These are phyloP conservation scores for Fibroporia radiculosa DNA, from an alignment of 768 basidiomycete species.

Conservation along the genomic window DNA sequence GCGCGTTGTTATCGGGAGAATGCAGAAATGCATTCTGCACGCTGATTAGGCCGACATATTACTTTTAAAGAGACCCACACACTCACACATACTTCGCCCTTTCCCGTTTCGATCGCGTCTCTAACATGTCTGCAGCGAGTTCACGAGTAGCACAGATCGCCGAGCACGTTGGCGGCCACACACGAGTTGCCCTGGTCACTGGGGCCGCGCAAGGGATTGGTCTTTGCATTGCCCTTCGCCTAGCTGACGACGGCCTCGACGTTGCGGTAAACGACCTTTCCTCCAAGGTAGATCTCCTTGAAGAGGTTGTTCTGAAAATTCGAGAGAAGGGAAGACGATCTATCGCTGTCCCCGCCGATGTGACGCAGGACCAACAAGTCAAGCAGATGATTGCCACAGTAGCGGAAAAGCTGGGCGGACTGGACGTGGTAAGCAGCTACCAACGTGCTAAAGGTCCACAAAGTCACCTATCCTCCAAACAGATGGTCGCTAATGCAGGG, in stretches of 20 bases:
- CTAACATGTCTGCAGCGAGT: neutral
- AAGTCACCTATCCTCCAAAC: neutral
- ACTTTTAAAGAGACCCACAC: no score
- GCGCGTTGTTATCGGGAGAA: no score
- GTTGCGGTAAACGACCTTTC: slow-evolving; percentile 14
- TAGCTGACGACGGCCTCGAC: slow-evolving; percentile 22
- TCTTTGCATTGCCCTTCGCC: slow-evolving; percentile 18
- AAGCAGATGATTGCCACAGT: slow-evolving; percentile 28
- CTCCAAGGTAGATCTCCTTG: slow-evolving; percentile 9
- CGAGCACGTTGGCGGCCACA: no score
- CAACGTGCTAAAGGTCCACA: neutral
- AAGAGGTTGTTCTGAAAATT: slow-evolving; percentile 13
- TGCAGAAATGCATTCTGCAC: no score
- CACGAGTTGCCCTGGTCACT: slow-evolving; percentile 21
- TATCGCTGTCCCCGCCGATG: slow-evolving; percentile 28
- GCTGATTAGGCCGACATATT: no score
- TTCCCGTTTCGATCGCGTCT: neutral
- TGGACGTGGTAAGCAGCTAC: slow-evolving; percentile 34
- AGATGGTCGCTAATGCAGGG: slow-evolving; percentile 26
- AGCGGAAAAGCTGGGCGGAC: slow-evolving; percentile 27
- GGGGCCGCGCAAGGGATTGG: slow-evolving; percentile 25
- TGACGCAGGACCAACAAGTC: slow-evolving; percentile 34
- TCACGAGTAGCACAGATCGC: no score
- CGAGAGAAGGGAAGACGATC: slow-evolving; percentile 18
- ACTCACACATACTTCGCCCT: no score